Conservation (phyloP, 169 alveolate genomes). For the Eimeria acervulina region DNA sequence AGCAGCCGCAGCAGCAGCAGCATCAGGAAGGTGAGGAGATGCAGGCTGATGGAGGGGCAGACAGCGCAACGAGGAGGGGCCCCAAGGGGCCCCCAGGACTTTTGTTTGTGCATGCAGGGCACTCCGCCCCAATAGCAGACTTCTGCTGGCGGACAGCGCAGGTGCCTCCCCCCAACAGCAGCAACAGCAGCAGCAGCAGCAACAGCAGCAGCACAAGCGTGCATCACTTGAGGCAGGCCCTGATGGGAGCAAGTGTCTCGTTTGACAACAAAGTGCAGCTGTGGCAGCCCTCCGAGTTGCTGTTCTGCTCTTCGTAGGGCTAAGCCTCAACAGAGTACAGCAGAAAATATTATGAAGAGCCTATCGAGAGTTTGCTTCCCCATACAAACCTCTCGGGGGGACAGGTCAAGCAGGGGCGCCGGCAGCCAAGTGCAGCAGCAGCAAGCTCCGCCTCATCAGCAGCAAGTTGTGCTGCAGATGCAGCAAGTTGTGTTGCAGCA, state of each 20-base stretch:
- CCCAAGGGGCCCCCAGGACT: constrained; percentile 42
- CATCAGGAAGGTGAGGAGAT: constrained; percentile 30
- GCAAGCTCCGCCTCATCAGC: background rate
- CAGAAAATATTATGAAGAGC: background rate
- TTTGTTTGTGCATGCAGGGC: constrained; percentile 82
- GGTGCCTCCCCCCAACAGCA: constrained; percentile 38
- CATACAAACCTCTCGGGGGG: background rate
- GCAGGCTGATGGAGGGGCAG: constrained; percentile 5
- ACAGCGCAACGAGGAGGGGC: background rate
- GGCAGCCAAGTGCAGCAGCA: background rate
- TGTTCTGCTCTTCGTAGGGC: background rate
- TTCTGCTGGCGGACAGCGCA: constrained; percentile 78
- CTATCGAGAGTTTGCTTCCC: background rate
- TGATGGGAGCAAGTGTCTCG: constrained; percentile 79
- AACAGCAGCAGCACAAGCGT: constrained; percentile 31
- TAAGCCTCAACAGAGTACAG: too few species aligned
- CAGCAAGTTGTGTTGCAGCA: constrained; percentile 1
- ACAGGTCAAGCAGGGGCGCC: constrained; percentile 1
- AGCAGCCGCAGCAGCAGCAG: constrained; percentile 30
- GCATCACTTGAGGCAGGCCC: constrained; percentile 8
- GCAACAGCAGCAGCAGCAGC: constrained; percentile 62
- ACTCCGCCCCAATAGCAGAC: constrained; percentile 77
- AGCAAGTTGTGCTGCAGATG: background rate
- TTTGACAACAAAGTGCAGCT: constrained; percentile 78
- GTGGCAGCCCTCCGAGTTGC: constrained; percentile 80